These are phyloP conservation scores for Colletotrichum eleusines DNA, from an alignment of 2,329 filamentous ascomycete genomes.

Conservation along the genomic window DNA sequence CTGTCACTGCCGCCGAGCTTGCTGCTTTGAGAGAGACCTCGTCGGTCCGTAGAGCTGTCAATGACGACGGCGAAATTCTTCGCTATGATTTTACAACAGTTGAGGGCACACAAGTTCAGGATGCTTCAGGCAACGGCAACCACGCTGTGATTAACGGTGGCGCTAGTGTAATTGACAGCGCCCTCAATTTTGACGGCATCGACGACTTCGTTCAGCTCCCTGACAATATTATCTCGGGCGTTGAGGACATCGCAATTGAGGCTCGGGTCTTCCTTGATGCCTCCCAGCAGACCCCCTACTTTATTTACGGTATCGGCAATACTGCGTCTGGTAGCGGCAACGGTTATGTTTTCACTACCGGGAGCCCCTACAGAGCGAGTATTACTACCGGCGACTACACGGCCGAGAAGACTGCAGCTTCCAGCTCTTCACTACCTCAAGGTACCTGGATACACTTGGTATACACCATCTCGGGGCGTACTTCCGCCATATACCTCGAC, in stretches of 20 bases:
- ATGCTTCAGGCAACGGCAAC: constrained; percentile 44
- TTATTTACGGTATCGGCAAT: constrained; percentile 47
- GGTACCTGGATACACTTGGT: constrained; percentile 43
- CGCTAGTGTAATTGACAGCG: constrained; percentile 38
- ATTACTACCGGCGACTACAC: constrained; percentile 43
- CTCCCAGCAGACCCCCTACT: constrained; percentile 44
- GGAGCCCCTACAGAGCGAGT: constrained; percentile 43
- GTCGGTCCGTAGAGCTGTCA: constrained; percentile 24
- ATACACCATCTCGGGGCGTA: constrained; percentile 42
- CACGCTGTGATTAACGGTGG: constrained; percentile 43
- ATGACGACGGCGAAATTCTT: constrained; percentile 42
- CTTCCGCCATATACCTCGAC: constrained; percentile 50
- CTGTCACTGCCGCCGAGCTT: constrained; percentile 62
- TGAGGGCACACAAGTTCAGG: constrained; percentile 37
- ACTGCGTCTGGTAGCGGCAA: constrained; percentile 40
- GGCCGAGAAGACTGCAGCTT: constrained; percentile 40
- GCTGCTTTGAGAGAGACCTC: constrained; percentile 46
- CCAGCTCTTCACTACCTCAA: constrained; percentile 40
- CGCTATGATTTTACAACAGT: constrained; percentile 43
- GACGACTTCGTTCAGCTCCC: constrained; percentile 45
- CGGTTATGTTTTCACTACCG: constrained; percentile 46
- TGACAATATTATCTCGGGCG: constrained; percentile 42
- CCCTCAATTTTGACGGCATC: constrained; percentile 44
- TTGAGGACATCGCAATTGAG: constrained; percentile 43
- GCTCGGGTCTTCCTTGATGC: constrained; percentile 41